Percentiles rank a stretch among this genome's conserved stretches.
Evolutionary conservation across 352 stramenopile species (phyloP).

Genomic region (Pythium scleroteichum): DNA sequence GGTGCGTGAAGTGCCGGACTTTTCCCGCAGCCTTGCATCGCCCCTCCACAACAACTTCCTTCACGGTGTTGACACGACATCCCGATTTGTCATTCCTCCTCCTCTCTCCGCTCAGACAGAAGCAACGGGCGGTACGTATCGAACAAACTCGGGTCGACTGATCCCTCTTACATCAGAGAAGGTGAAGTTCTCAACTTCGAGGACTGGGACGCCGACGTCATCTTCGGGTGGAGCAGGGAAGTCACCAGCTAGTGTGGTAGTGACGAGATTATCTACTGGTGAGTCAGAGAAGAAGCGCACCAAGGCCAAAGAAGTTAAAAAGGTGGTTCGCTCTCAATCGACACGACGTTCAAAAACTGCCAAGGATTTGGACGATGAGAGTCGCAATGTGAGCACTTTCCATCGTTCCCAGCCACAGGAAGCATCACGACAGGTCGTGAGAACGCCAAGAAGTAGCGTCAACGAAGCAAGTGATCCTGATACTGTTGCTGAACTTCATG

Average conservation of each 20-base stretch:
- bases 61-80: slow-evolving; percentile 16
- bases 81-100: slow-evolving; percentile 51
- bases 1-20: slow-evolving; percentile 5
- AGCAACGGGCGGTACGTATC: not conserved
- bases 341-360: slow-evolving; percentile 2
- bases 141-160: slow-evolving; percentile 19
- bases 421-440: too few relatives aligned
- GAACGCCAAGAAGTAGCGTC: not conserved
- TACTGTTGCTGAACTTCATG: slow-evolving; percentile 51
- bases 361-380: not conserved
- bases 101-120: slow-evolving; percentile 42
- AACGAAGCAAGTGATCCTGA: slow-evolving; percentile 18
- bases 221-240: slow-evolving; percentile 5
- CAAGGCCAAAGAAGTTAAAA: slow-evolving; percentile 16
- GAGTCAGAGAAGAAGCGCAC: slow-evolving; percentile 12
- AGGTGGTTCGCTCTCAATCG: not conserved
- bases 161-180: slow-evolving; percentile 18
- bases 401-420: too few relatives aligned
- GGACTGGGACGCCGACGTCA: not conserved
- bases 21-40: slow-evolving; percentile 4
- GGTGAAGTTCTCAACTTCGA: slow-evolving; percentile 25
- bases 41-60: slow-evolving; percentile 28
- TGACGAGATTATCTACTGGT: slow-evolving; percentile 15
- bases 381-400: not conserved
- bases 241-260: slow-evolving; percentile 12